Percentiles rank a stretch among this genome's conserved stretches.
phyloP scores from a whole-genome alignment of 2,329 filamentous ascomycete species.

The Pseudogymnoascus verrucosus region DNA sequence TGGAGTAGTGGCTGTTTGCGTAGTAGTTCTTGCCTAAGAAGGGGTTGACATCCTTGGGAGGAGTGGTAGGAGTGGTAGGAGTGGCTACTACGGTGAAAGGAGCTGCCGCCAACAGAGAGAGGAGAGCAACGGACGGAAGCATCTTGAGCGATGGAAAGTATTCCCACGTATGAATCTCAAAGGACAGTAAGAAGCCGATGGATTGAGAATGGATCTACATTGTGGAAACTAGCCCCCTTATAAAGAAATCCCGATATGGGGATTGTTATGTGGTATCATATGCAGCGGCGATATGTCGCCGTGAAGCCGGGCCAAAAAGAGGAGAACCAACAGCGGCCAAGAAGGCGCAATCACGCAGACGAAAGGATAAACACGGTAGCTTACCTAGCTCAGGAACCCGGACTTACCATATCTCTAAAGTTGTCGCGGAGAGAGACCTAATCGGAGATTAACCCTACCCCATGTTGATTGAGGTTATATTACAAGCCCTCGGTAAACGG shows the following conservation, averaged over 20 bases:
- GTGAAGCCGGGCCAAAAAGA: not conserved
- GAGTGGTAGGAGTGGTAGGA: not conserved
- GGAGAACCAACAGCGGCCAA: not conserved
- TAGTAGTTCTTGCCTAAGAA: slow-evolving; percentile 42
- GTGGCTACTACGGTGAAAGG: not conserved
- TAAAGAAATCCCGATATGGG: not conserved
- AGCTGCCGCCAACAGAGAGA: not conserved
- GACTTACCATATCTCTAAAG: not conserved
- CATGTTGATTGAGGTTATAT: slow-evolving; percentile 7
- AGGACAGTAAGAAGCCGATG: not conserved
- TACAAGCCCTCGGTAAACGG: slow-evolving; percentile 1
- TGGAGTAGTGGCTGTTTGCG: slow-evolving; percentile 36
- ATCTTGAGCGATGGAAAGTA: not conserved
- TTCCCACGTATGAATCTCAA: slow-evolving; percentile 5
- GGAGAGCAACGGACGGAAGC: slow-evolving; percentile 1
- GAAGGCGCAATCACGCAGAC: not conserved
- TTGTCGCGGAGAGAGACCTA: not conserved
- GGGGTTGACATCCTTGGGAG: slow-evolving; percentile 29
- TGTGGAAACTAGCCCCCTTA: not conserved
- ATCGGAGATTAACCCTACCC: slow-evolving; percentile 6
- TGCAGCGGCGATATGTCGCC: not conserved
- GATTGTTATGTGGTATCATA: not conserved
- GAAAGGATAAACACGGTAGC: not conserved
- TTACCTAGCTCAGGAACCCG: not conserved
- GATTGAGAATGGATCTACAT: slow-evolving; percentile 5